Conservation (phyloP, 257 asterid genomes). For the Fraxinus anomala region DNA sequence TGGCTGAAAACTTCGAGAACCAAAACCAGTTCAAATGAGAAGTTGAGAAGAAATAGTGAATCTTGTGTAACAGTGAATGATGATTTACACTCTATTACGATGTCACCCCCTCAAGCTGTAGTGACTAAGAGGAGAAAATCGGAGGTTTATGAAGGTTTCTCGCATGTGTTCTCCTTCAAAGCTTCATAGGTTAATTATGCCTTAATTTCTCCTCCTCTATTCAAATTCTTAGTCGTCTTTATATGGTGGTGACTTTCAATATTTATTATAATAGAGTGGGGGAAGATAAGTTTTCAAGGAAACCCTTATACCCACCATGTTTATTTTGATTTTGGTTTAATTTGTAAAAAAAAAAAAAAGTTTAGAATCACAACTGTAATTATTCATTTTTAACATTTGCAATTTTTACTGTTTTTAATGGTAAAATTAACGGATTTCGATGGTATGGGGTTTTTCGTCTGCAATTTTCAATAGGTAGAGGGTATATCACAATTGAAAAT, state of each 20-base stretch:
- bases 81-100: conserved; percentile 66
- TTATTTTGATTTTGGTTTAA: too few relatives aligned
- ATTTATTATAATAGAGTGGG: conserved; percentile 48
- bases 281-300: conserved; percentile 8
- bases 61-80: conserved; percentile 59
- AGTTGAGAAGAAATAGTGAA: conserved; percentile 36
- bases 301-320: too few relatives aligned
- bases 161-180: conserved; percentile 57
- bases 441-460: too few relatives aligned
- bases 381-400: too few relatives aligned
- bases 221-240: not conserved
- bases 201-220: not conserved
- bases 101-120: conserved; percentile 54
- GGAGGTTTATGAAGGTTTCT: conserved; percentile 46
- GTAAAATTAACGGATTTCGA: too few relatives aligned
- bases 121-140: conserved; percentile 71
- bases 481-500: too few relatives aligned
- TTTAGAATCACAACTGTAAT: too few relatives aligned
- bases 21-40: conserved; percentile 34
- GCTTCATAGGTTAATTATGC: conserved; percentile 65
- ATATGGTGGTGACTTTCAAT: not conserved
- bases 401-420: too few relatives aligned
- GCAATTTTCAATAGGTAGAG: too few relatives aligned
- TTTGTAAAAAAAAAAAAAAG: too few relatives aligned
- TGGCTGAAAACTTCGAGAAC: conserved; percentile 73